Base-by-base conservation (phyloP, 108 stramenopile species). In the Cyclotella choctawhatcheeana region DNA sequence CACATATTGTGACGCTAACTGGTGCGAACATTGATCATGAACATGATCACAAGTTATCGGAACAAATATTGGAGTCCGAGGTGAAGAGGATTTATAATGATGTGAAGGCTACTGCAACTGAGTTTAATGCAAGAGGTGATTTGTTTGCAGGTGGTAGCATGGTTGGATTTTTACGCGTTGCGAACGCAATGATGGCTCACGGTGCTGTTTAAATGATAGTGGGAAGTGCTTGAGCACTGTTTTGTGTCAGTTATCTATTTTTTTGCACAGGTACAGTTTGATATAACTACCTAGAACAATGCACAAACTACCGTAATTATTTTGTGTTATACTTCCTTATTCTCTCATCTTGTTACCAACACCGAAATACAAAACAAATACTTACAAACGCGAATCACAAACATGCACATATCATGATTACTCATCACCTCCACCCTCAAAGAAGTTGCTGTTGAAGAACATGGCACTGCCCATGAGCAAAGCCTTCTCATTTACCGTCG, bases 41-140 rank as follows among this genome's bases (percentile, higher is more conserved):
- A 7, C 70, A 96, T 53, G 92, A 91, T 22, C 74, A 76, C 26
- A 64, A 79, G 30, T 85, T 86, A 31, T 85, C 93, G 8, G 92
- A 97, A 67, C 84, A 87, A 65, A 69, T 82, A 6, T 74, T 98
- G 33, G 87, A 84, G 51, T 68, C 67, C 20, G 89, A 96, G 52
- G 91, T 97, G 8, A 70, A 66, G 6, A 69, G 88, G 35, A 89
- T 97, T 56, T 97, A 91, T 67, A 69, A 69, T 17, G 95, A 94
- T 61, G 93, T 96, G 65, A 97, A 97, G 76, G 68, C 54, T 17
- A 93, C 97, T 17, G 97, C 97, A 24, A 73, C 89, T 22, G 97
- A 98, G 80, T 98, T 97, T 79, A 97, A 98, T 80, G 88, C 84
- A 18, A 86, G 97, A 47, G 97, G 98, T 2, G 98, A 98, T 73